Base-by-base conservation (phyloP, 768 basidiomycete species). In the Hysterangium stoloniferum region DNA sequence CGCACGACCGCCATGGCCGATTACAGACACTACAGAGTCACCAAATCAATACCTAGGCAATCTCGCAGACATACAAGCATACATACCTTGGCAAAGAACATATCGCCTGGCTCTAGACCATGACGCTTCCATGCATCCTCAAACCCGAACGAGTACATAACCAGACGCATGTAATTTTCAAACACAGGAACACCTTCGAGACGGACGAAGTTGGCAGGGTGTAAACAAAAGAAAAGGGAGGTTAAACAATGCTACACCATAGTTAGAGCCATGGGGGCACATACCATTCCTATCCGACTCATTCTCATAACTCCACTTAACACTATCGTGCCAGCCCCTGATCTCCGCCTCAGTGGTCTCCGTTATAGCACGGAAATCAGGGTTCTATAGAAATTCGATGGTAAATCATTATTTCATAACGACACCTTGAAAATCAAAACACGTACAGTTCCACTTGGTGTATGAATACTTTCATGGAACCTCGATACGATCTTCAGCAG, bases 111-210 rank as follows among this genome's bases (percentile, higher is more conserved):
- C 54, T 79, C 71, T 25, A 86, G 74, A 1, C 85, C 84, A 6
- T 82, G 76, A 56, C 82, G 77, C 63, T 42, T 51, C 49, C 49
- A 87, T 1, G 86, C 86, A 57, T 88, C 82, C 56, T 90, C 86
- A 67, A 89, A 89, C 4, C 84, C 86, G 58, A 90, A 89, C 0
- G 87, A 89, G 59, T 78, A 87, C 84, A 89, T 86, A 43, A 90
- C 87, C 9, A 90, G 77, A 13, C 87, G 74, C 31, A 84, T 84
- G 58, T 89, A 90, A 25, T 71, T 77, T 29, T 42, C 38, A 20
- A 51, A 51, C 3, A 51, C 25, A 3, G 49, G 49, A 11, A 51
- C 49, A 17, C 49, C 49, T 31, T 51, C 35, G 15, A 35, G 28
- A 27, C 49, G 49, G 41, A 51, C 20, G 11, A 51, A 19, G 20